phyloP scores from a whole-genome alignment of 169 alveolate genomes.

The Cryptosporidium muris region DNA sequence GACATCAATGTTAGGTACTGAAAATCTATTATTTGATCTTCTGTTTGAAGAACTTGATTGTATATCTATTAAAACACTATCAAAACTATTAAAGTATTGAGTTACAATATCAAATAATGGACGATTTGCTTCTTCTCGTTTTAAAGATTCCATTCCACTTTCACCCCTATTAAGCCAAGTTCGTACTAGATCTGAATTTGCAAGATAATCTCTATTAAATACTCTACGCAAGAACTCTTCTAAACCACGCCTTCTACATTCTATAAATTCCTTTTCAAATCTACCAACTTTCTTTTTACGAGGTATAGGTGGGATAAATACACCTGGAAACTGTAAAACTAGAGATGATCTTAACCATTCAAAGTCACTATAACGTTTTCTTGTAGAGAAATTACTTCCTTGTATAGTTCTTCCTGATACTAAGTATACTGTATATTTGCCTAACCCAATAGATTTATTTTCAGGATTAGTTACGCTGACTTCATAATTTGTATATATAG shows the following conservation, averaged over 20 bases:
- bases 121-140: slow-evolving; percentile 60
- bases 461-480: slow-evolving; percentile 67
- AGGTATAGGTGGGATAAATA: slow-evolving; percentile 80
- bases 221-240: slow-evolving; percentile 76
- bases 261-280: slow-evolving; percentile 73
- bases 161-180: slow-evolving; percentile 67
- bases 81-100: slow-evolving; percentile 62
- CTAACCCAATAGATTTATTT: slow-evolving; percentile 66
- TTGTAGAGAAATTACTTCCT: slow-evolving; percentile 65
- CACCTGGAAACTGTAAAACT: slow-evolving; percentile 74
- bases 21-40: slow-evolving; percentile 41
- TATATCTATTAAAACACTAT: slow-evolving; percentile 40
- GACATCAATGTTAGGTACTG: slow-evolving; percentile 64
- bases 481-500: slow-evolving; percentile 31
- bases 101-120: slow-evolving; percentile 66
- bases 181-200: slow-evolving; percentile 29
- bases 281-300: slow-evolving; percentile 78
- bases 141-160: slow-evolving; percentile 62
- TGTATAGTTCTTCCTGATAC: slow-evolving; percentile 73
- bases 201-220: slow-evolving; percentile 70
- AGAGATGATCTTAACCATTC: slow-evolving; percentile 77
- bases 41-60: neutral
- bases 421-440: slow-evolving; percentile 64
- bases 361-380: slow-evolving; percentile 79
- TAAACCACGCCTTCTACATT: slow-evolving; percentile 75